Evolutionary conservation across 768 basidiomycete species (phyloP).

Genomic region (Auricularia heimuer): DNA sequence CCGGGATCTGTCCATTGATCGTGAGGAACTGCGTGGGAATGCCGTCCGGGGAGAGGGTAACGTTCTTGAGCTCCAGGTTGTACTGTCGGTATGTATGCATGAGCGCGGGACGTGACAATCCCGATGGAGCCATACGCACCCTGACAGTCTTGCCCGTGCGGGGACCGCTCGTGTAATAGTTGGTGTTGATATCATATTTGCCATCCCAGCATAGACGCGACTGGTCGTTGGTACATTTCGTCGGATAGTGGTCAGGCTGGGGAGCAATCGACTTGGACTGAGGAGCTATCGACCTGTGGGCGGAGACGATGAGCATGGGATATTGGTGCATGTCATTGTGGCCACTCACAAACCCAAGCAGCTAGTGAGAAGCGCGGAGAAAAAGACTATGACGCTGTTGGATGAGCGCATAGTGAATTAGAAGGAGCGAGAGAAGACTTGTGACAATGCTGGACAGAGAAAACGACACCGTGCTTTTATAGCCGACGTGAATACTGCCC

Average conservation of each 20-base stretch:
- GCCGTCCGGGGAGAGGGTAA: not conserved
- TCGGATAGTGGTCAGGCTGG: not conserved
- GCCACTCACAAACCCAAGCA: too few relatives aligned
- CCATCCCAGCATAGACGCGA: conserved; percentile 1
- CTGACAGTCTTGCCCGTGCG: not conserved
- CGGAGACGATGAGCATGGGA: too few relatives aligned
- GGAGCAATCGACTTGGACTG: not conserved
- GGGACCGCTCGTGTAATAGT: not conserved
- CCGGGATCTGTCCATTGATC: not conserved
- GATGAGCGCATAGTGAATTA: too few relatives aligned
- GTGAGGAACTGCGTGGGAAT: not conserved
- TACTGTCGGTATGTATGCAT: not conserved
- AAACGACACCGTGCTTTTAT: too few relatives aligned
- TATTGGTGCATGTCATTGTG: too few relatives aligned
- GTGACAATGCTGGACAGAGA: too few relatives aligned
- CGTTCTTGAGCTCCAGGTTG: not conserved
- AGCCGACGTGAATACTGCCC: too few relatives aligned
- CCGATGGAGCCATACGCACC: not conserved
- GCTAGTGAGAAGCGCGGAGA: too few relatives aligned
- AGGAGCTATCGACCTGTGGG: not conserved
- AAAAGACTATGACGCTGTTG: too few relatives aligned
- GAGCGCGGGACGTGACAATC: not conserved
- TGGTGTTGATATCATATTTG: conserved; percentile 1
- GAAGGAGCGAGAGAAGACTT: too few relatives aligned
- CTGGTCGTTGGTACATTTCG: not conserved